phyloP scores from a whole-genome alignment of 371 early-diverging fungal species.

The Mucor indicus region DNA sequence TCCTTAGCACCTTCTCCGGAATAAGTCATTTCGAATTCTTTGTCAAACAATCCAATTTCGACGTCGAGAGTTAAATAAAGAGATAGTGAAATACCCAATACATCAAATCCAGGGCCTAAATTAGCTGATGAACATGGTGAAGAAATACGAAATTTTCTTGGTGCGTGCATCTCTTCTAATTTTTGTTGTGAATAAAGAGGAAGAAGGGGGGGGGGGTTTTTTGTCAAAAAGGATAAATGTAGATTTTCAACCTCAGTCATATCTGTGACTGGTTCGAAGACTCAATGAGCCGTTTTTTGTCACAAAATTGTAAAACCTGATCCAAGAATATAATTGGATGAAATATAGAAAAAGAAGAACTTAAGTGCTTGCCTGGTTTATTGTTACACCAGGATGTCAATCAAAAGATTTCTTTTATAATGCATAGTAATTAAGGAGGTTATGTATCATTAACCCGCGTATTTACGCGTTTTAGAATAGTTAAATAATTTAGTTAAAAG shows the following conservation, averaged over 20 bases:
- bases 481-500: too few relatives aligned
- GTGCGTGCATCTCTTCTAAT: constrained; percentile 19
- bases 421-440: too few relatives aligned
- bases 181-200: neutral
- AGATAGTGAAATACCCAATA: constrained; percentile 87
- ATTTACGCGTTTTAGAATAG: too few relatives aligned
- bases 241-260: neutral
- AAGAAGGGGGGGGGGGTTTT: neutral
- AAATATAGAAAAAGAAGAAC: too few relatives aligned
- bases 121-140: constrained; percentile 96
- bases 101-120: constrained; percentile 97
- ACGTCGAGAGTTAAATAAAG: constrained; percentile 77
- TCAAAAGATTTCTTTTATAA: too few relatives aligned
- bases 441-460: too few relatives aligned
- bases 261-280: constrained; percentile 7
- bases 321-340: constrained; percentile 12
- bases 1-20: constrained; percentile 75
- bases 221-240: constrained; percentile 2
- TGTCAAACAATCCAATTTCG: constrained; percentile 17
- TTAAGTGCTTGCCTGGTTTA: too few relatives aligned
- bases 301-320: constrained; percentile 7
- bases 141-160: constrained; percentile 63
- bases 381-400: too few relatives aligned
- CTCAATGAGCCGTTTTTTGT: constrained; percentile 17
- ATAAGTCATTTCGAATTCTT: constrained; percentile 64